These are phyloP conservation scores for Penicillium coprophilum DNA, from an alignment of 495 filamentous ascomycete species.

Conservation along the genomic window DNA sequence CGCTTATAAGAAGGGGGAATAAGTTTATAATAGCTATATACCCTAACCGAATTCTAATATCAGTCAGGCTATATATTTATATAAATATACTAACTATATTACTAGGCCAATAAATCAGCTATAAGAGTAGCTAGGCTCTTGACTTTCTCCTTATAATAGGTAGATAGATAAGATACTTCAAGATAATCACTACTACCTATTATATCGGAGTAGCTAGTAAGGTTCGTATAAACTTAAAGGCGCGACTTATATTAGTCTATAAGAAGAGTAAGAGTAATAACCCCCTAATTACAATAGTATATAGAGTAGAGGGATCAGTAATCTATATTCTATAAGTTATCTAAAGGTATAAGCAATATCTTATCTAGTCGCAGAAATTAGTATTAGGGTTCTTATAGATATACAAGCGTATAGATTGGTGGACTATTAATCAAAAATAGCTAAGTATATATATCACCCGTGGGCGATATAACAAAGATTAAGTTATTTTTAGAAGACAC, in stretches of 20 bases:
- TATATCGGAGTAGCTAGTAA: background rate
- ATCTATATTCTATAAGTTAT: background rate
- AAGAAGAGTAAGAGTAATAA: background rate
- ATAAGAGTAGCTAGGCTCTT: slow-evolving; percentile 10
- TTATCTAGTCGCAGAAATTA: background rate
- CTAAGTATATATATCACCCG: slow-evolving; percentile 5
- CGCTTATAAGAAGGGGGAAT: slow-evolving; percentile 8
- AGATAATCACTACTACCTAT: background rate
- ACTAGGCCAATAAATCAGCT: slow-evolving; percentile 10
- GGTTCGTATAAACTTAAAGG: background rate
- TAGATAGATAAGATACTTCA: slow-evolving; percentile 1
- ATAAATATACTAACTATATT: slow-evolving; percentile 13
- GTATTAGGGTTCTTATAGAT: slow-evolving; percentile 2
- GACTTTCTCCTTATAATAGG: slow-evolving; percentile 3
- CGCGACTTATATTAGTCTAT: background rate
- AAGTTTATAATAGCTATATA: slow-evolving; percentile 16
- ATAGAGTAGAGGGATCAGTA: background rate
- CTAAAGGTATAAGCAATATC: too few relatives aligned
- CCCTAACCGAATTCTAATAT: slow-evolving; percentile 7
- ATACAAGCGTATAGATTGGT: background rate
- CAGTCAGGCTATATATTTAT: background rate
- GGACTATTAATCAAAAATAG: slow-evolving; percentile 3
- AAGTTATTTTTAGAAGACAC: slow-evolving; percentile 3
- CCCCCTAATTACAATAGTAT: background rate
- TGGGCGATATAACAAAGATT: slow-evolving; percentile 6